Evolutionary conservation across 345 rosid genomes (phyloP).

Genomic region (Eucalyptus marginata): DNA sequence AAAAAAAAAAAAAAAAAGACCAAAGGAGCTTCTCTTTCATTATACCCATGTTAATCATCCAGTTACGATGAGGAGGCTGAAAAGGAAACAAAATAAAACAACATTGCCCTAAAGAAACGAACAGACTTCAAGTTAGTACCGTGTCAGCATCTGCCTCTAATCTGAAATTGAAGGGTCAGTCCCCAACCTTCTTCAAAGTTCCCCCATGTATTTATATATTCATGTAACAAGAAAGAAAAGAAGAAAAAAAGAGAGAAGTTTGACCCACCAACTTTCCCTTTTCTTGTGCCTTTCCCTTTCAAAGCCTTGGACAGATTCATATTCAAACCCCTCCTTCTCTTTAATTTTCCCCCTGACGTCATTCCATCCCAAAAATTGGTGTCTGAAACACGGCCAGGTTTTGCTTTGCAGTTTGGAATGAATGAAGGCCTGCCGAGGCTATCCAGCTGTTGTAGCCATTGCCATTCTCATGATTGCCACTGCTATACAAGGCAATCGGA

Average conservation of each 20-base stretch:
- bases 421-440: conserved; percentile 32
- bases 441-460: conserved; percentile 45
- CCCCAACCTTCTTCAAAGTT: not conserved
- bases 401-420: conserved; percentile 55
- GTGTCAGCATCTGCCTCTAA: conserved; percentile 1
- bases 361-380: conserved; percentile 85
- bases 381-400: conserved; percentile 65
- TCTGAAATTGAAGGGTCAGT: conserved; percentile 9
- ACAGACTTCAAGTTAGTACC: conserved; percentile 9
- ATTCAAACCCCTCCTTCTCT: conserved; percentile 5
- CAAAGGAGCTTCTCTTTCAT: conserved; percentile 7
- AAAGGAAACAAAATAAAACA: not conserved
- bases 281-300: not conserved
- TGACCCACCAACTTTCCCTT: conserved; percentile 2
- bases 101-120: not conserved
- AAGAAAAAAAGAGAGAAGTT: not conserved
- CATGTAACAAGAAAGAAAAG: not conserved
- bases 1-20: not conserved
- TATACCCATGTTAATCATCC: conserved; percentile 6
- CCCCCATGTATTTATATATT: not conserved
- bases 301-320: not conserved
- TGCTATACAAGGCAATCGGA: conserved; percentile 11
- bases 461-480: conserved; percentile 1
- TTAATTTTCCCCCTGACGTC: conserved; percentile 21
- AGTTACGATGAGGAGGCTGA: not conserved